Percentiles rank a stretch among this genome's conserved stretches.
These are phyloP conservation scores for Aspergillus ochraceoroseus DNA, from an alignment of 2,329 filamentous ascomycete genomes.

Conservation along the genomic window DNA sequence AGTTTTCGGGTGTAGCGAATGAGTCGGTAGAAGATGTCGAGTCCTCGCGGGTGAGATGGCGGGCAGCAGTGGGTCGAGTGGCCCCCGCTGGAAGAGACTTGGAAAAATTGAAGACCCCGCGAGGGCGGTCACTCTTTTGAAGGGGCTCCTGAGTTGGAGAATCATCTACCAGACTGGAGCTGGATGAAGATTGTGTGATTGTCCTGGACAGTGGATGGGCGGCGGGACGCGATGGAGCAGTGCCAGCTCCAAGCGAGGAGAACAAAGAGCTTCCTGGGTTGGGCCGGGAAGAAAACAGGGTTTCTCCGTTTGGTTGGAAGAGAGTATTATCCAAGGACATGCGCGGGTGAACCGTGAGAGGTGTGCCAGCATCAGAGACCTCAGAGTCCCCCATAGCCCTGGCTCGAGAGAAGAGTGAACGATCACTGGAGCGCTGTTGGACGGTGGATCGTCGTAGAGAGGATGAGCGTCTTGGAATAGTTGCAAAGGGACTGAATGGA, in stretches of 20 bases:
- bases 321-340: conserved; percentile 72
- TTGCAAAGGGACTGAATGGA: conserved; percentile 45
- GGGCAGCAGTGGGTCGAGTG: conserved; percentile 46
- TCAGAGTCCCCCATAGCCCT: conserved; percentile 44
- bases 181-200: conserved; percentile 79
- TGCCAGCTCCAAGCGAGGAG: conserved; percentile 27
- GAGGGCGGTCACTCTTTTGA: conserved; percentile 52
- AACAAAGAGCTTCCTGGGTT: conserved; percentile 48
- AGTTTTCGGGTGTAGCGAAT: conserved; percentile 70
- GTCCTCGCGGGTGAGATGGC: conserved; percentile 47
- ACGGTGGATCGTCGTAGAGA: conserved; percentile 82
- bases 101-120: conserved; percentile 57
- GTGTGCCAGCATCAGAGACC: conserved; percentile 50
- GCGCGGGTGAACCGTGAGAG: conserved; percentile 61
- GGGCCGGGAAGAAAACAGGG: conserved; percentile 60
- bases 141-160: conserved; percentile 60
- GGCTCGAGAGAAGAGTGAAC: conserved; percentile 50
- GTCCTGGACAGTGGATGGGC: conserved; percentile 81
- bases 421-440: conserved; percentile 72
- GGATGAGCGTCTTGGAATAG: conserved; percentile 63
- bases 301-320: conserved; percentile 60
- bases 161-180: conserved; percentile 70
- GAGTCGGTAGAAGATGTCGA: conserved; percentile 48
- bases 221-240: conserved; percentile 42
- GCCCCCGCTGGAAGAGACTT: conserved; percentile 69